These are phyloP conservation scores for Parasarocladium wereldwijsianum DNA, from an alignment of 2,329 filamentous ascomycete genomes.

Conservation along the genomic window DNA sequence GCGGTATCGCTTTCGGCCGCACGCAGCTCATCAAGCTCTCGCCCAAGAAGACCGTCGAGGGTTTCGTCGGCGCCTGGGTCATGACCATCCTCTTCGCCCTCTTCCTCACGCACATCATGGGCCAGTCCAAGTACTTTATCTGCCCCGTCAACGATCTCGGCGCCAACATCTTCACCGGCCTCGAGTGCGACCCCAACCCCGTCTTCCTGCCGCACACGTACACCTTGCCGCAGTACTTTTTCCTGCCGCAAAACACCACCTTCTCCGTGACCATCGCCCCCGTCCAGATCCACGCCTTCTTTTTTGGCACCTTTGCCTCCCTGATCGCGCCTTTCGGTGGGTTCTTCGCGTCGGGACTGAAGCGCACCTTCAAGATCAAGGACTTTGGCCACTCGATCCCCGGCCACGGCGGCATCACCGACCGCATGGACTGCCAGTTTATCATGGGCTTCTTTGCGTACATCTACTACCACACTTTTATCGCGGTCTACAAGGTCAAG, in stretches of 20 bases:
- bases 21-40: slow-evolving; percentile 97
- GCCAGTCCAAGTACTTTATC: slow-evolving; percentile 92
- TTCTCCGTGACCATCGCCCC: slow-evolving; percentile 64
- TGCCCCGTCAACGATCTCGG: slow-evolving; percentile 95
- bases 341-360: slow-evolving; percentile 94
- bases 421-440: slow-evolving; percentile 99
- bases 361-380: slow-evolving; percentile 99
- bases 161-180: slow-evolving; percentile 79
- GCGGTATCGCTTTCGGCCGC: slow-evolving; percentile 89
- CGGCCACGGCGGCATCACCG: slow-evolving; percentile 93
- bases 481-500: slow-evolving; percentile 72
- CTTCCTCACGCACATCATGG: slow-evolving; percentile 67
- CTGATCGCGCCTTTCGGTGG: slow-evolving; percentile 94
- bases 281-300: slow-evolving; percentile 85
- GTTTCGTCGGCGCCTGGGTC: slow-evolving; percentile 91
- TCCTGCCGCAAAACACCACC: slow-evolving; percentile 42
- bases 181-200: slow-evolving; percentile 81
- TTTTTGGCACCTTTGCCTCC: slow-evolving; percentile 86
- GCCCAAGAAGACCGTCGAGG: slow-evolving; percentile 98
- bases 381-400: slow-evolving; percentile 98
- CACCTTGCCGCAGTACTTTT: slow-evolving; percentile 56
- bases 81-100: slow-evolving; percentile 83
- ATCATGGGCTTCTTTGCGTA: slow-evolving; percentile 99
- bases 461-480: slow-evolving; percentile 98
- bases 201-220: slow-evolving; percentile 74